Evolutionary conservation across 129 eudicot genomes (phyloP).

Genomic region (Pulicaria dysenterica): DNA sequence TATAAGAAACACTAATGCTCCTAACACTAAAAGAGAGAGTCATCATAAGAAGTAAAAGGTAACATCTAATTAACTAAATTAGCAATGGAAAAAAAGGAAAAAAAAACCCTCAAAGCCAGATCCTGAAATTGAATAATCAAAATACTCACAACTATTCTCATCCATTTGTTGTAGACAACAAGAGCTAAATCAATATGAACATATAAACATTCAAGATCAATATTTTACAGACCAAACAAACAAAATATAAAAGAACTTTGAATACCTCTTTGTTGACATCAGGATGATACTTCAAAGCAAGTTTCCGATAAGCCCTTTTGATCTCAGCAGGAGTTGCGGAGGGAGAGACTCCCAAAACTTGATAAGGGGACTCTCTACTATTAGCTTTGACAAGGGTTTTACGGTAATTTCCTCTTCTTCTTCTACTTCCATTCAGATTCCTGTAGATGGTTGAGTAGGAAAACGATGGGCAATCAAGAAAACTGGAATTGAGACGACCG

Average conservation of each 20-base stretch:
- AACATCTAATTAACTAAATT: too few relatives aligned
- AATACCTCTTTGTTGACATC: constrained; percentile 95
- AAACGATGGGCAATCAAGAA: constrained; percentile 13
- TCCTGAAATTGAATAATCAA: not conserved
- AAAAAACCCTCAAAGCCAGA: not conserved
- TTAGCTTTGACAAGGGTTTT: constrained; percentile 53
- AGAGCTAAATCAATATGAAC: not conserved
- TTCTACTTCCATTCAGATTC: constrained; percentile 24
- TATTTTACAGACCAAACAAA: not conserved
- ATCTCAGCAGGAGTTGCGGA: constrained; percentile 78
- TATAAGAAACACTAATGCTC: too few relatives aligned
- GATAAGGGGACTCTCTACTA: constrained; percentile 75
- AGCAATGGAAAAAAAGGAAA: not conserved
- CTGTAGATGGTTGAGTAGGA: constrained; percentile 33
- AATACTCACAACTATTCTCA: not conserved
- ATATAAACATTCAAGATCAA: not conserved
- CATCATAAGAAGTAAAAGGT: too few relatives aligned
- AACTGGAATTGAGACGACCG: constrained; percentile 22
- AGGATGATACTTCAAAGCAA: constrained; percentile 95
- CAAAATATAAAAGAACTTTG: not conserved
- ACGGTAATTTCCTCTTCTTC: constrained; percentile 25
- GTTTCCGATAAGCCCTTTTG: constrained; percentile 89
- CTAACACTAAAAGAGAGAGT: too few relatives aligned
- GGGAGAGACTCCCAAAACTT: constrained; percentile 88
- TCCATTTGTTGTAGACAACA: not conserved